Evolutionary conservation across 768 basidiomycete genomes (phyloP).

Genomic region (Gelatoporia subvermispora): DNA sequence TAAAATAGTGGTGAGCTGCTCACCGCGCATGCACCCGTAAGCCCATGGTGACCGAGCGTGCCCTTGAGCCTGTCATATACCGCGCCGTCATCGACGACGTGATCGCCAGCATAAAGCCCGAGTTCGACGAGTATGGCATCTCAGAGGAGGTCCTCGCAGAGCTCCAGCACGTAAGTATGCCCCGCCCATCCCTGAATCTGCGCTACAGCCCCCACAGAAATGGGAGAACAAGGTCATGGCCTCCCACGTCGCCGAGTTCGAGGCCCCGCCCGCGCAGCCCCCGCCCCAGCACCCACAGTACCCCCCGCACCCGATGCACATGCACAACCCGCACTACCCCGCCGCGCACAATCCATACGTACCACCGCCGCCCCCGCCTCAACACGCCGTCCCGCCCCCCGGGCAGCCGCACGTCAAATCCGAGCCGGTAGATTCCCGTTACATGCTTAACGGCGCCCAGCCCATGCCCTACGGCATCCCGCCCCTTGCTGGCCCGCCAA

Average conservation of each 20-base stretch:
- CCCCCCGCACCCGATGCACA: constrained; percentile 32
- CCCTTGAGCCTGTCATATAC: constrained; percentile 81
- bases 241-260: constrained; percentile 95
- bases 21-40: constrained; percentile 58
- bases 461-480: constrained; percentile 52
- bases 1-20: constrained; percentile 96
- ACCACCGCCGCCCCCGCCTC: constrained; percentile 33
- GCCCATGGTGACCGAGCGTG: constrained; percentile 19
- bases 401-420: constrained; percentile 56
- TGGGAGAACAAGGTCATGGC: constrained; percentile 94
- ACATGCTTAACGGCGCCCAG: constrained; percentile 46
- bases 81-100: constrained; percentile 97
- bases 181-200: constrained; percentile 11
- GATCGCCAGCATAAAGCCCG: constrained; percentile 77
- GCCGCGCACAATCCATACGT: constrained; percentile 49
- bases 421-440: constrained; percentile 69
- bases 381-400: constrained; percentile 18
- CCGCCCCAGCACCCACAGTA: constrained; percentile 40
- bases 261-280: constrained; percentile 41
- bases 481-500: constrained; percentile 58
- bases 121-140: constrained; percentile 97
- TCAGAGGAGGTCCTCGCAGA: constrained; percentile 83
- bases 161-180: constrained; percentile 74
- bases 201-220: constrained; percentile 50
- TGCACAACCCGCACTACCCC: constrained; percentile 44